Evolutionary conservation across 1,139 yeast species (phyloP).

Genomic region (Yamadazyma triangularis): DNA sequence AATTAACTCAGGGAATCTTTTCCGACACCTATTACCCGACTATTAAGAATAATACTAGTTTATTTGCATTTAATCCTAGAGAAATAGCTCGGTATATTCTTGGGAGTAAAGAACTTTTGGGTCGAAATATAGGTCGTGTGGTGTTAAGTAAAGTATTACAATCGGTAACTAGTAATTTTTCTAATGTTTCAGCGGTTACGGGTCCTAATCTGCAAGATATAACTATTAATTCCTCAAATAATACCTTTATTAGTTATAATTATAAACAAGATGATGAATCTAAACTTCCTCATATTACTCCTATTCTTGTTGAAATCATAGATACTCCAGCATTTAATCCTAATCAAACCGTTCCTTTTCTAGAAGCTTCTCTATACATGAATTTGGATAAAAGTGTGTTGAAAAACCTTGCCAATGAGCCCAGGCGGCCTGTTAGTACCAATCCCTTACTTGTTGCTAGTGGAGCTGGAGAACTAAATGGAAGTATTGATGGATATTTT

Average conservation of each 20-base stretch:
- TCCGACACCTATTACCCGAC: conserved; percentile 68
- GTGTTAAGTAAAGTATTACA: conserved; percentile 27
- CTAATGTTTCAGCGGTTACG: conserved; percentile 13
- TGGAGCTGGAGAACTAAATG: conserved; percentile 73
- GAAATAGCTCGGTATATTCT: conserved; percentile 17
- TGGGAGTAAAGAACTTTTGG: neutral
- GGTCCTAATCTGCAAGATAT: conserved; percentile 9
- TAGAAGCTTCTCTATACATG: conserved; percentile 65
- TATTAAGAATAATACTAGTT: conserved; percentile 45
- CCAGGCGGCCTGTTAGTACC: conserved; percentile 58
- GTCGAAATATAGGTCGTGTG: conserved; percentile 7
- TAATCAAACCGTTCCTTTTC: conserved; percentile 61
- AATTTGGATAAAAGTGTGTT: conserved; percentile 56
- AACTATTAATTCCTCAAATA: conserved; percentile 15
- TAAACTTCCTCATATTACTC: conserved; percentile 43
- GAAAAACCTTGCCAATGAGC: conserved; percentile 61
- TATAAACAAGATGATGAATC: conserved; percentile 16
- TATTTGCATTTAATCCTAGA: conserved; percentile 51
- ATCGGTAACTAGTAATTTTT: conserved; percentile 2
- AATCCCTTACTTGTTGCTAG: conserved; percentile 69
- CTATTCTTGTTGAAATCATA: conserved; percentile 60
- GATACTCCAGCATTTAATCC: conserved; percentile 72
- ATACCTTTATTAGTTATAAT: conserved; percentile 20
- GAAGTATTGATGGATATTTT: conserved; percentile 68
- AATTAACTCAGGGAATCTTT: conserved; percentile 43